phyloP scores from a whole-genome alignment of 139 green algal species.

The Chlorella sp. region DNA sequence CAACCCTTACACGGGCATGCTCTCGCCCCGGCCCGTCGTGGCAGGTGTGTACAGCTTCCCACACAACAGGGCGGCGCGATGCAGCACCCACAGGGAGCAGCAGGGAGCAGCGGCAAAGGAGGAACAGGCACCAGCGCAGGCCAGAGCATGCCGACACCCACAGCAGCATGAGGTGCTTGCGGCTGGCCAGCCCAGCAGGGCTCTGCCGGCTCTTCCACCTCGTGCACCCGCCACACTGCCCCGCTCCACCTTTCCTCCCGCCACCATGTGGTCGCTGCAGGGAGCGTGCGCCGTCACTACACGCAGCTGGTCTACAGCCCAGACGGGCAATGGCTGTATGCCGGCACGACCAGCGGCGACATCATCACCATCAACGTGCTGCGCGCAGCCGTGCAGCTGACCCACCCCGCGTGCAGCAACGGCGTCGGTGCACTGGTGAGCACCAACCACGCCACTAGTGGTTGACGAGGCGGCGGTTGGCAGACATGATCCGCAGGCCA shows the following conservation, averaged over 20 bases:
- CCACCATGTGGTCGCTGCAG: too few species aligned
- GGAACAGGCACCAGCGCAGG: too few species aligned
- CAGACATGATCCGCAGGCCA: too few species aligned
- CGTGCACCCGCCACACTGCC: too few species aligned
- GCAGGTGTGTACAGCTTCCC: background rate
- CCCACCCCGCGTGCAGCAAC: slow-evolving; percentile 25
- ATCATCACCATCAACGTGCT: slow-evolving; percentile 52
- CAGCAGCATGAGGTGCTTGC: too few species aligned
- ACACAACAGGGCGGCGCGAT: background rate
- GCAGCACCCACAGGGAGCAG: too few species aligned
- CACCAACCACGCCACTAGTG: background rate
- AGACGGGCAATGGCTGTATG: slow-evolving; percentile 47
- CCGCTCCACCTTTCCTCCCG: too few species aligned
- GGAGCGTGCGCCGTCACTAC: slow-evolving; percentile 37
- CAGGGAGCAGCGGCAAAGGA: too few species aligned
- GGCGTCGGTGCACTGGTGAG: slow-evolving; percentile 28
- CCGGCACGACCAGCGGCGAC: slow-evolving; percentile 41
- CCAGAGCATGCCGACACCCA: too few species aligned
- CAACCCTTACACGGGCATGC: slow-evolving; percentile 34
- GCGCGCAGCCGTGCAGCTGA: slow-evolving; percentile 40
- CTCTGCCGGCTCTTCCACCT: too few species aligned
- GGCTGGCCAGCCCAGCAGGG: too few species aligned
- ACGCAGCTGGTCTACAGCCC: slow-evolving; percentile 38
- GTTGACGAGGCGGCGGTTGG: background rate
- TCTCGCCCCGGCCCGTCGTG: background rate